A percentile compares a stretch with the other conserved stretches of the same genome.
Conservation (phyloP, 805 yeast genomes). For the Metschnikowia vanudenii region DNA sequence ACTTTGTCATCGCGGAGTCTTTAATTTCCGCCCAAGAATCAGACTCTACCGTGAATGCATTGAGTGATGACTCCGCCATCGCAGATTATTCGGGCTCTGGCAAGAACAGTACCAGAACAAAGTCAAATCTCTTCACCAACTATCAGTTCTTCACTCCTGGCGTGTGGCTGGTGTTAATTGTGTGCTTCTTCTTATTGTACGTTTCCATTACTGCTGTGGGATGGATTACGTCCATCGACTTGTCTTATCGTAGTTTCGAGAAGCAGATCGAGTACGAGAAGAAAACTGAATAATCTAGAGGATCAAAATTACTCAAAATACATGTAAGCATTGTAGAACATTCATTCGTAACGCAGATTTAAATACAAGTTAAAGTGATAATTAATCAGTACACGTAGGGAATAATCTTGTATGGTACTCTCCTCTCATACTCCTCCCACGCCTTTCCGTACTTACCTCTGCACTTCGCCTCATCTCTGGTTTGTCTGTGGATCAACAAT, state of each 20-base stretch:
- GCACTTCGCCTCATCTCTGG: conserved; percentile 90
- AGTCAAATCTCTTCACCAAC: conserved; percentile 53
- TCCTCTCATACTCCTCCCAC: conserved; percentile 79
- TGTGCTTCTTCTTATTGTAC: conserved; percentile 56
- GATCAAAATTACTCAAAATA: neutral
- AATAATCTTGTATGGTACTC: conserved; percentile 86
- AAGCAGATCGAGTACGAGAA: conserved; percentile 56
- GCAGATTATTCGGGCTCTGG: conserved; percentile 6
- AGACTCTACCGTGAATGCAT: conserved; percentile 22
- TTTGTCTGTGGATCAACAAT: conserved; percentile 82
- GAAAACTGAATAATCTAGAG: conserved; percentile 37
- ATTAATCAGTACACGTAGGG: conserved; percentile 70
- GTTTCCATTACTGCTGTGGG: conserved; percentile 61
- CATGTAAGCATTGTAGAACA: neutral
- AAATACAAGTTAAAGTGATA: no score
- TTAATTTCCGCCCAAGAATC: conserved; percentile 29
- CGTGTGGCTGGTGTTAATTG: conserved; percentile 70
- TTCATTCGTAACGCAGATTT: neutral
- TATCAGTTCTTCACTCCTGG: conserved; percentile 81
- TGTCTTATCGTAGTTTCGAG: conserved; percentile 81
- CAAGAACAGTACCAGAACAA: conserved; percentile 5
- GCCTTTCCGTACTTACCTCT: conserved; percentile 77
- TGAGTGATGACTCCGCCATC: conserved; percentile 18
- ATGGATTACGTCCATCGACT: conserved; percentile 71
- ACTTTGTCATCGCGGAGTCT: conserved; percentile 34